Base-by-base conservation (phyloP, 225 moss, liverwort and hornwort genomes). In the Neckera pumila region DNA sequence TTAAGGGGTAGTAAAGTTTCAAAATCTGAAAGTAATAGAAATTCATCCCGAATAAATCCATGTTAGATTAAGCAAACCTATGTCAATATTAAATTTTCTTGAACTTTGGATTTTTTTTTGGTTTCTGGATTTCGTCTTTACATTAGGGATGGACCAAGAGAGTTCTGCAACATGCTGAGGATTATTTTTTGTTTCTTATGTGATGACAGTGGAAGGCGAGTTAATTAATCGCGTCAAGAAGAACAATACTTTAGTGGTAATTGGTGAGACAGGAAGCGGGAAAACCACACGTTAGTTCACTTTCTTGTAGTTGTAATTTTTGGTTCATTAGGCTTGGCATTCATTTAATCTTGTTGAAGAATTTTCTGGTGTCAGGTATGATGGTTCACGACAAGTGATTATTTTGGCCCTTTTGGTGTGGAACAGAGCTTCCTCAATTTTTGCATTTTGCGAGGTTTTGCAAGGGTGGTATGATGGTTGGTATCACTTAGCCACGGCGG, bases 221-320 rank as follows among this genome's bases (percentile, higher is more conserved):
- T 87, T 99, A 53, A 92, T 99, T 61, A 91, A 95, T 47, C 93
- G 95, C 72, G 95, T 99, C n/a, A 89, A 87, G 85, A 93, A 95
- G 62, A 96, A 92, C 82, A 93, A 96, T n/a, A 97, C 96, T 22
- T 90, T 99, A 60, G 97, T 99, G 54, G 91, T 99, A 54, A 96
- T 99, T 83, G 99, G 96, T 42, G 99, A 99, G 84, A 96, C 97
- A 51, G 99, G 97, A 88, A 99, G 99, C 91, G 99, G 99, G 49
- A 99, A 99, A 91, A 97, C 99, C 51, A 99, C 99, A 56, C 98
- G 98, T 99, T 92, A 95, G 97, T 87, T 51, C 63, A 56, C 49
- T 43, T 69, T 49, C 19, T 80, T 40, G 33, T 51, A 34, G 9
- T 33, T 66, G 14, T 65, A 49, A 22, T 63, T 47, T 7, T 21